Evolutionary conservation across 805 yeast species (phyloP), one percentile per base, ranked within the genome.

Genomic region (Saccharomycopsis fibuligera): DNA sequence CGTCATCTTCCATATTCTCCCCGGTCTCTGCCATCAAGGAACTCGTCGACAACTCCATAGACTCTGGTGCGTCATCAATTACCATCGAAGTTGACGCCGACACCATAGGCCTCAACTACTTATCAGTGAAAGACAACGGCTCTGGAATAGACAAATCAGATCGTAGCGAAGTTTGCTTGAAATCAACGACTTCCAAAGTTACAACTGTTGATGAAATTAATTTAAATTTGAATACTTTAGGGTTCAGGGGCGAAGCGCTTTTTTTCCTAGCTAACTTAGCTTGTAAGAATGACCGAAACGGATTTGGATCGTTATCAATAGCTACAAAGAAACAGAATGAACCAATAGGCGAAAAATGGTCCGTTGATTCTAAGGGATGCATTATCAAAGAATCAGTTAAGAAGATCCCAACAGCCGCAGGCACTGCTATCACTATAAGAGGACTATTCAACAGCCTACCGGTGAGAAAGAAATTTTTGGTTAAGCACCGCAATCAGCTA

Each of bases 181-280:
- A 66, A 43, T 62, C 63, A 43, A 60, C 70, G 9, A 75, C 80
- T 1, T 73, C 78, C 0, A 76, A 73, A 50, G 55, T 73, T 2
- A 33, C 51, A 0, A 45, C 51, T 0, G 30, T 59, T 6, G 58
- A 58, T 0, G 73, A 71, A 31, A 47, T 74, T 6, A 49, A 24
- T 24, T 22, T 56, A 3, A 39, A 35, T 2, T 45, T 67, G 4
- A 23, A 48, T 1, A 63, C 76, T 0, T 61, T 70, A 45, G 80
- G 81, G 0, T 75, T 71, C 51, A 62, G 77, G 57, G 82, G 81
- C 5, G 75, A 74, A 50, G 78, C 79, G 0, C 57, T 77, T 5
- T 65, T 63, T 54, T 61, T 64, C 37, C 56, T 76, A 21, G 61
- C 68, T 23, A 66, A 56, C 40, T 49, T 66, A 22, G 46, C 44